Evolutionary conservation across 1,284 basidiomycete genomes (phyloP).

Genomic region (Leccinum proliferum): DNA sequence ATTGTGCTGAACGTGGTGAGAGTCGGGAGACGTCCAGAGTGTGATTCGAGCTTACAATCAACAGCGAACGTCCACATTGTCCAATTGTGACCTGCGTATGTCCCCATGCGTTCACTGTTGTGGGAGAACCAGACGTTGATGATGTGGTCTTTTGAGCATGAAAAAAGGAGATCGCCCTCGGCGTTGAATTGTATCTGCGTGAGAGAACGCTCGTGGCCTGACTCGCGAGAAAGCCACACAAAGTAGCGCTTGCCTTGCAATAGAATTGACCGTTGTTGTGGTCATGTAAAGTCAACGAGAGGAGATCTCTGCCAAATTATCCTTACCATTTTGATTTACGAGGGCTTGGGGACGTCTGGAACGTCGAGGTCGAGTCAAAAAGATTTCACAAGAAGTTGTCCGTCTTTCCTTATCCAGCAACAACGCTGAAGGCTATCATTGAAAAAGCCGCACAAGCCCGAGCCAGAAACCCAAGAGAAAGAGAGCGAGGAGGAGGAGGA

Average conservation of each 20-base stretch:
- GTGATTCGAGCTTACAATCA: constrained; percentile 66
- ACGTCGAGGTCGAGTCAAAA: constrained; percentile 8
- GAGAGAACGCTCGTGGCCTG: constrained; percentile 96
- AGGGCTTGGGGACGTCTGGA: background rate
- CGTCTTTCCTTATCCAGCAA: constrained; percentile 21
- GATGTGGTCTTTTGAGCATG: constrained; percentile 92
- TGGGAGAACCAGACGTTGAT: constrained; percentile 99
- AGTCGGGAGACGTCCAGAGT: constrained; percentile 1
- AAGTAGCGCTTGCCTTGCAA: constrained; percentile 23
- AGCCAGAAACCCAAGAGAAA: constrained; percentile 29
- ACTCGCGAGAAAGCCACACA: background rate
- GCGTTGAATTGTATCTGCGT: constrained; percentile 97
- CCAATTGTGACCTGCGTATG: constrained; percentile 96
- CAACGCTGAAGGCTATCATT: background rate
- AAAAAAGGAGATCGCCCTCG: constrained; percentile 95
- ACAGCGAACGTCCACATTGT: constrained; percentile 96
- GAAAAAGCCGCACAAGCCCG: constrained; percentile 6
- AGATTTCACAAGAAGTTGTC: constrained; percentile 12
- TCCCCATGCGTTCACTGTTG: constrained; percentile 96
- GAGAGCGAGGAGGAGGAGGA: constrained; percentile 38
- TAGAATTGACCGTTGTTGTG: constrained; percentile 25
- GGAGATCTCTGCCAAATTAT: fast-evolving
- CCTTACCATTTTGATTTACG: constrained; percentile 13
- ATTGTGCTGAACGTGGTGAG: constrained; percentile 55
- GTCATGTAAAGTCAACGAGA: background rate